phyloP scores from a whole-genome alignment of 768 basidiomycete species.

The Boletus edulis region DNA sequence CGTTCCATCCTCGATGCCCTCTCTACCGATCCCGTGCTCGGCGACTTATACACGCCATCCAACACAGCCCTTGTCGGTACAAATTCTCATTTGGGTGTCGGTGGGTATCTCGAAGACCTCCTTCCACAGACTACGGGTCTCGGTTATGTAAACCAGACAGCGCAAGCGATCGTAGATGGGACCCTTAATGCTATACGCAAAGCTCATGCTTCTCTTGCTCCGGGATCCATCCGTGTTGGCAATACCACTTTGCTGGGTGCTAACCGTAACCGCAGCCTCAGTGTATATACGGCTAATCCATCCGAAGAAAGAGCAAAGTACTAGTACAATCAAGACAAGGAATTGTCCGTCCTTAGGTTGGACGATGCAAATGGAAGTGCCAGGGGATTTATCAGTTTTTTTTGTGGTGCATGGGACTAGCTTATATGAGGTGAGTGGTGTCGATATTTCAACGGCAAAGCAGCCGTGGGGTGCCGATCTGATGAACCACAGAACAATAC shows the following conservation, averaged over 20 bases:
- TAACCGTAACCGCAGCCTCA: conserved; percentile 74
- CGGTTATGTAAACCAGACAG: conserved; percentile 71
- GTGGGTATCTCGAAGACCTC: conserved; percentile 75
- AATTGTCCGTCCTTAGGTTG: conserved; percentile 65
- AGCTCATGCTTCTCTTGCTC: conserved; percentile 60
- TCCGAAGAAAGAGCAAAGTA: conserved; percentile 65
- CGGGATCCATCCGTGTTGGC: conserved; percentile 60
- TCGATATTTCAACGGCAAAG: neutral
- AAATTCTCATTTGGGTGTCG: conserved; percentile 74
- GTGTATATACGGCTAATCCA: conserved; percentile 75
- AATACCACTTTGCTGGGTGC: conserved; percentile 68
- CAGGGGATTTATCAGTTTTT: conserved; percentile 68
- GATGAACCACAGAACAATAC: conserved; percentile 63
- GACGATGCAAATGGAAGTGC: conserved; percentile 56
- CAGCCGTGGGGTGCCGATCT: neutral
- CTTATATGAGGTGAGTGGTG: conserved; percentile 58
- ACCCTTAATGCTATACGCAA: conserved; percentile 66
- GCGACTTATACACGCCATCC: conserved; percentile 61
- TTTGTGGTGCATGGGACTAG: conserved; percentile 81
- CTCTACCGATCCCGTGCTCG: conserved; percentile 45
- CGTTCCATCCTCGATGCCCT: conserved; percentile 63
- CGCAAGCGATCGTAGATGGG: conserved; percentile 68
- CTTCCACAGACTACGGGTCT: conserved; percentile 74
- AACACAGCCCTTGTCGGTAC: conserved; percentile 78
- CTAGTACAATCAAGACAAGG: conserved; percentile 71